Conservation (phyloP, 2,329 filamentous ascomycete genomes). For the Aspergillus hiratsukae region DNA sequence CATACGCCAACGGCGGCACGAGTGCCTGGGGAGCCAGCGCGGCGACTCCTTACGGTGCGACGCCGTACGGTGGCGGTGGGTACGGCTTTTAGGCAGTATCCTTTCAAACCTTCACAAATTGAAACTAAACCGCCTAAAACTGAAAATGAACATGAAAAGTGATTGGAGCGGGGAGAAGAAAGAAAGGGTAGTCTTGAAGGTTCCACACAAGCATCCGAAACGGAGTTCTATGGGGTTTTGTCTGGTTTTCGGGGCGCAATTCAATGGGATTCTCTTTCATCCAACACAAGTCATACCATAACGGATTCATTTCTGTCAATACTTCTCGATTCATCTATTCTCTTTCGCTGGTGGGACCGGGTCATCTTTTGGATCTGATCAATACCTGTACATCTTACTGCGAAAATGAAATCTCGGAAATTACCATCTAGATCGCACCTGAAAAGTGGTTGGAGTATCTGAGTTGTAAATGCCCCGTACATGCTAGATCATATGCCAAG, state of each 20-base stretch:
- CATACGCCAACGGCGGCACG: conserved; percentile 46
- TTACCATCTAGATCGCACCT: neutral
- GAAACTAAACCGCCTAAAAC: no score
- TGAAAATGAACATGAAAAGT: neutral
- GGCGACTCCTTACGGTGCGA: conserved; percentile 56
- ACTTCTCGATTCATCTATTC: neutral
- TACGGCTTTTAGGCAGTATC: conserved; percentile 23
- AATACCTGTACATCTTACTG: neutral
- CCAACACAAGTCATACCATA: neutral
- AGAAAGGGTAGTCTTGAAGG: neutral
- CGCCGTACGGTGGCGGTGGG: conserved; percentile 21
- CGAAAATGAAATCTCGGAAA: neutral
- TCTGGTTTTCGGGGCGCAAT: neutral
- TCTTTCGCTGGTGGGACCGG: neutral
- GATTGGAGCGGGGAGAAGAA: neutral
- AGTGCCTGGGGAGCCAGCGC: conserved; percentile 63
- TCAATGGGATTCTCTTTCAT: neutral
- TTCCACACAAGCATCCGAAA: neutral
- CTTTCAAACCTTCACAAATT: neutral
- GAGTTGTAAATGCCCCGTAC: neutral
- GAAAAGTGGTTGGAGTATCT: neutral
- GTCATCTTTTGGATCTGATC: neutral
- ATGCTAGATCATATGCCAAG: neutral
- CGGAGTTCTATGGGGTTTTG: neutral
- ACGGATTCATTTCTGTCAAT: neutral